These are phyloP conservation scores for Penicillium oxalicum DNA, from an alignment of 2,329 filamentous ascomycete species.

Conservation along the genomic window DNA sequence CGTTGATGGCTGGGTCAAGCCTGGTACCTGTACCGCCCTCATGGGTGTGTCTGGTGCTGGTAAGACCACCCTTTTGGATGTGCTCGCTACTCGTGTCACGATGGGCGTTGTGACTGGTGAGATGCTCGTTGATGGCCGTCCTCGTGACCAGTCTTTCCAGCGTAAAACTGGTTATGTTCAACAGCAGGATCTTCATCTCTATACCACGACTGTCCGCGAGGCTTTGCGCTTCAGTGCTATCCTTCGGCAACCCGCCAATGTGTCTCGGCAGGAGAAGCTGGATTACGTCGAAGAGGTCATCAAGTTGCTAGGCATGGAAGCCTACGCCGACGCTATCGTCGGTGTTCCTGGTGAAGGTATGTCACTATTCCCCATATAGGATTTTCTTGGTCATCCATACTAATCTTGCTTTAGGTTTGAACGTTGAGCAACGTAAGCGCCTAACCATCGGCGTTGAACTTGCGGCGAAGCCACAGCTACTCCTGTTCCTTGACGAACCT, in stretches of 20 bases:
- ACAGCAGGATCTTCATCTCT: conserved; percentile 83
- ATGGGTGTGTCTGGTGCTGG: conserved; percentile 92
- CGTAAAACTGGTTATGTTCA: conserved; percentile 89
- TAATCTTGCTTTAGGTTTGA: conserved; percentile 36
- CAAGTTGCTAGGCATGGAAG: conserved; percentile 80
- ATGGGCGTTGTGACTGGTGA: conserved; percentile 85
- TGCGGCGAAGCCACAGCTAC: conserved; percentile 79
- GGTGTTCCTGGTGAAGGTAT: conserved; percentile 75
- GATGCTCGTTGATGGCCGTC: conserved; percentile 73
- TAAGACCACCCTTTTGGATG: conserved; percentile 85
- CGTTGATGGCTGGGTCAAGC: conserved; percentile 90
- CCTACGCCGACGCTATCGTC: conserved; percentile 84
- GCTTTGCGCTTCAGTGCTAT: conserved; percentile 80
- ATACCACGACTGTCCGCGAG: conserved; percentile 80
- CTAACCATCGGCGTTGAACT: conserved; percentile 95
- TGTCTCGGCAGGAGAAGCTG: conserved; percentile 70
- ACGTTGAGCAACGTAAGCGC: conserved; percentile 62
- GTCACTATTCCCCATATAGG: neutral
- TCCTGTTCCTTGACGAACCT: conserved; percentile 91
- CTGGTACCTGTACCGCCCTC: conserved; percentile 78
- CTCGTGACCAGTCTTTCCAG: conserved; percentile 76
- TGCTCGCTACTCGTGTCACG: conserved; percentile 75
- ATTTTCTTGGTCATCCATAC: neutral
- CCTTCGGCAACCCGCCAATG: conserved; percentile 71
- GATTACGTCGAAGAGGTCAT: conserved; percentile 88